phyloP scores from a whole-genome alignment of 2,329 filamentous ascomycete genomes.

The Triangularia verruculosa region DNA sequence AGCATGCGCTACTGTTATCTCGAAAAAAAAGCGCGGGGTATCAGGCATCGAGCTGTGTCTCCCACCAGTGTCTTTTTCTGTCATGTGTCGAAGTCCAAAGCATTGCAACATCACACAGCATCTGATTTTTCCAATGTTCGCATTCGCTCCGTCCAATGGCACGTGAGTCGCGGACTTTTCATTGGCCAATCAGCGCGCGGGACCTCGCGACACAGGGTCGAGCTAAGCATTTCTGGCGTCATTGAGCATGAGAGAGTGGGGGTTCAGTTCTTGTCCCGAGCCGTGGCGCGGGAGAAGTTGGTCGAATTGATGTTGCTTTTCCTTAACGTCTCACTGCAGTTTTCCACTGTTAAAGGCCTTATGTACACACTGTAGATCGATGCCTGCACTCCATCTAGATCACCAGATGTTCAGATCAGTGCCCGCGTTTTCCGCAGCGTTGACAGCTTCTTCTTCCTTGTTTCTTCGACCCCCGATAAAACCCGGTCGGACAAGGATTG shows the following conservation, averaged over 20 bases:
- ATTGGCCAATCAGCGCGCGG: not conserved
- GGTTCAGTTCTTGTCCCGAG: not conserved
- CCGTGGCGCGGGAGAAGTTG: not conserved
- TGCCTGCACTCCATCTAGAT: not conserved
- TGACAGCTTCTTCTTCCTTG: not conserved
- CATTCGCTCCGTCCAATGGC: not conserved
- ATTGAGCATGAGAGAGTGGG: not conserved
- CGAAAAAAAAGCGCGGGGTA: not conserved
- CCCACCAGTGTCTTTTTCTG: not conserved
- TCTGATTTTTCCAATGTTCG: not conserved
- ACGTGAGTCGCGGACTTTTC: not conserved
- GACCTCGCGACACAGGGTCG: not conserved
- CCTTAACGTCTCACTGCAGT: not conserved
- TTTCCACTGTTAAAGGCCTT: not conserved
- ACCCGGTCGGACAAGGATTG: not conserved
- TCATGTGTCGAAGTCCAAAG: too few relatives aligned
- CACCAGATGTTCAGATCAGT: not conserved
- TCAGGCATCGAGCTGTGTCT: not conserved
- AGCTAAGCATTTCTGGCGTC: slow-evolving; percentile 1
- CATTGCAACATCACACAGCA: not conserved
- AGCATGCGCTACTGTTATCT: not conserved
- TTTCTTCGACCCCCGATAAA: not conserved
- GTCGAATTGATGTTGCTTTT: not conserved
- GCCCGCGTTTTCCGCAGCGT: not conserved
- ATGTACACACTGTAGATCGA: not conserved